Evolutionary conservation across 2,329 filamentous ascomycete genomes (phyloP).

Genomic region (Clonostachys byssicola): DNA sequence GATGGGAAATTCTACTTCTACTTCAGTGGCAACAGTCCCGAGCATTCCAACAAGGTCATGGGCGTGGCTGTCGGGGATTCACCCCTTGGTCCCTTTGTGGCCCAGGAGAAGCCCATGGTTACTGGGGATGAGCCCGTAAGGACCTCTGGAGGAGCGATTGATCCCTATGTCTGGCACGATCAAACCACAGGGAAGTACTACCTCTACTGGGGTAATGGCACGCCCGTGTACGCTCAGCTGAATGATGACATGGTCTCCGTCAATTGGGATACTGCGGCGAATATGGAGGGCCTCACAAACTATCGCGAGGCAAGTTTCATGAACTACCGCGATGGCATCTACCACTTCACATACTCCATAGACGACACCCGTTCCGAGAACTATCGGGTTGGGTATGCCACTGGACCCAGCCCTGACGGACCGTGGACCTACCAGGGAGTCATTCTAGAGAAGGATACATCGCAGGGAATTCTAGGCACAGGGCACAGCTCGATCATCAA

Average conservation of each 20-base stretch:
- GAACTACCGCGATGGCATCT: conserved; percentile 35
- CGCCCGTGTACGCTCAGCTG: conserved; percentile 32
- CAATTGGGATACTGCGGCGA: conserved; percentile 23
- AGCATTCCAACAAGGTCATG: conserved; percentile 52
- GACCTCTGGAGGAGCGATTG: conserved; percentile 42
- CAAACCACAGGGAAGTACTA: conserved; percentile 53
- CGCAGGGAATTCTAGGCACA: conserved; percentile 35
- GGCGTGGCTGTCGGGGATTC: conserved; percentile 53
- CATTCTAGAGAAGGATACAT: conserved; percentile 33
- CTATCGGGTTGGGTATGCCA: conserved; percentile 43
- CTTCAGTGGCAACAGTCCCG: conserved; percentile 50
- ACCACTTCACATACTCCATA: conserved; percentile 43
- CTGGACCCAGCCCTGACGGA: conserved; percentile 24
- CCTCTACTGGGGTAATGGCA: conserved; percentile 56
- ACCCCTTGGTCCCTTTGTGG: conserved; percentile 56
- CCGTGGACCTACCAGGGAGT: conserved; percentile 40
- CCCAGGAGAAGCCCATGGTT: conserved; percentile 47
- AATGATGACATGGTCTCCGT: conserved; percentile 40
- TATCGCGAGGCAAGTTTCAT: conserved; percentile 37
- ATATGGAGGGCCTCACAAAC: conserved; percentile 27
- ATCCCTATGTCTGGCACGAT: conserved; percentile 58
- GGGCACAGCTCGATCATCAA: conserved; percentile 40
- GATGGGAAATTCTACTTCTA: conserved; percentile 62
- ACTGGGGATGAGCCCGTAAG: conserved; percentile 46
- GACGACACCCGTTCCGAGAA: conserved; percentile 39